A percentile compares a stretch with the other conserved stretches of the same genome.
Conservation (phyloP, 768 basidiomycete species). For the Mycena galericulata region DNA sequence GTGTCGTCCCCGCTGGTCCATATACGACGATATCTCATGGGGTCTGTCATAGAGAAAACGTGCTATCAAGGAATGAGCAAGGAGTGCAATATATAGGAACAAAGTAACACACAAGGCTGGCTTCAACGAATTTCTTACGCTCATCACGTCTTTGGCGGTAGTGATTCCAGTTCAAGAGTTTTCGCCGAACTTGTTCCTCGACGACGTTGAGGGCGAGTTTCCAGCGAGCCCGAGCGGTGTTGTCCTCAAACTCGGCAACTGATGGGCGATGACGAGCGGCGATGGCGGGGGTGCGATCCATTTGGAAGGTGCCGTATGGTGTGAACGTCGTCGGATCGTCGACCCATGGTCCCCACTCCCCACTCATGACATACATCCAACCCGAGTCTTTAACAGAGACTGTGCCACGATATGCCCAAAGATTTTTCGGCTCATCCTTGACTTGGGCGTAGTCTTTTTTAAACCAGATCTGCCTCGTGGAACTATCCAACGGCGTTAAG, state of each 20-base stretch:
- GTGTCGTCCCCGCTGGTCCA: no score
- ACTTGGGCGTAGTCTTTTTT: neutral
- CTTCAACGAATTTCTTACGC: no score
- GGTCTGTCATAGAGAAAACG: no score
- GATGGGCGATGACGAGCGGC: neutral
- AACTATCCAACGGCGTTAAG: neutral
- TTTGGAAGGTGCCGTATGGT: neutral
- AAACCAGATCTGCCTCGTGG: neutral
- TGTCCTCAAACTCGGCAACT: neutral
- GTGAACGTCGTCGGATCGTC: neutral
- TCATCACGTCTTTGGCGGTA: no score
- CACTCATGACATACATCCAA: neutral
- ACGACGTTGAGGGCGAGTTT: neutral
- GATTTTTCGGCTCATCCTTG: no score
- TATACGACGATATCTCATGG: no score
- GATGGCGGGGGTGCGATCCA: neutral
- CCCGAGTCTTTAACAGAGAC: neutral
- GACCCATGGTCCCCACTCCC: neutral
- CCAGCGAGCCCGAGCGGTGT: neutral
- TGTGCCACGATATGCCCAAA: neutral
- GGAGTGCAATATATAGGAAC: no score
- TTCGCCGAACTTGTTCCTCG: no score
- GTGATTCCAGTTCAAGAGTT: no score
- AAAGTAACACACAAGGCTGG: no score
- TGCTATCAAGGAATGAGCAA: no score